Evolutionary conservation across 2,329 filamentous ascomycete species (phyloP).

Genomic region (Verticillium longisporum): DNA sequence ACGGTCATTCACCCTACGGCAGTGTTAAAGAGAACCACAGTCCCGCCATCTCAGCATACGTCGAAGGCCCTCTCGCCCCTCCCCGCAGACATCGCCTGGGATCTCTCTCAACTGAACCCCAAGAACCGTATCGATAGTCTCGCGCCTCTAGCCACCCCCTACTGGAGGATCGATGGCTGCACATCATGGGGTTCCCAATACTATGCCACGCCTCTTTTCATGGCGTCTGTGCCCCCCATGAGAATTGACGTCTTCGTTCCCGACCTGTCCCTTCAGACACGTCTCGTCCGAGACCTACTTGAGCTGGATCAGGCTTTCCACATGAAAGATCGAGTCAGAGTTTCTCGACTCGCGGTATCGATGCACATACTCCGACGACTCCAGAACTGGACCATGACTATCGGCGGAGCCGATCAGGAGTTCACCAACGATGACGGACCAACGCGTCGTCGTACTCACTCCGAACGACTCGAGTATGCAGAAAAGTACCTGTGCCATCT

Average conservation of each 20-base stretch:
- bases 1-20: slow-evolving; percentile 53
- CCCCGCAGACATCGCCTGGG: slow-evolving; percentile 27
- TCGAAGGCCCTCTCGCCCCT: not conserved
- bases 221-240: slow-evolving; percentile 37
- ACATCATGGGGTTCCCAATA: slow-evolving; percentile 51
- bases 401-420: slow-evolving; percentile 14
- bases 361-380: slow-evolving; percentile 48
- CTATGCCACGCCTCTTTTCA: slow-evolving; percentile 47
- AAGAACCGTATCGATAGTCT: slow-evolving; percentile 56
- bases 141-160: slow-evolving; percentile 29
- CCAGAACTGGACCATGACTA: slow-evolving; percentile 38
- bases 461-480: not conserved
- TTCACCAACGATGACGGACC: not conserved
- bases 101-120: slow-evolving; percentile 46
- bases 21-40: slow-evolving; percentile 27
- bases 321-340: slow-evolving; percentile 40
- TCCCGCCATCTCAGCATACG: not conserved
- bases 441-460: slow-evolving; percentile 3
- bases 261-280: slow-evolving; percentile 34
- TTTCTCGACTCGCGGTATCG: slow-evolving; percentile 43
- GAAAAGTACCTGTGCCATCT: slow-evolving; percentile 32
- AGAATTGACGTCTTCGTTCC: slow-evolving; percentile 54
- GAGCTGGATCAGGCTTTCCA: slow-evolving; percentile 47
- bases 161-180: slow-evolving; percentile 55
- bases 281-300: slow-evolving; percentile 36